Conservation (phyloP, 805 yeast genomes). For the Ogataea methylovora region DNA sequence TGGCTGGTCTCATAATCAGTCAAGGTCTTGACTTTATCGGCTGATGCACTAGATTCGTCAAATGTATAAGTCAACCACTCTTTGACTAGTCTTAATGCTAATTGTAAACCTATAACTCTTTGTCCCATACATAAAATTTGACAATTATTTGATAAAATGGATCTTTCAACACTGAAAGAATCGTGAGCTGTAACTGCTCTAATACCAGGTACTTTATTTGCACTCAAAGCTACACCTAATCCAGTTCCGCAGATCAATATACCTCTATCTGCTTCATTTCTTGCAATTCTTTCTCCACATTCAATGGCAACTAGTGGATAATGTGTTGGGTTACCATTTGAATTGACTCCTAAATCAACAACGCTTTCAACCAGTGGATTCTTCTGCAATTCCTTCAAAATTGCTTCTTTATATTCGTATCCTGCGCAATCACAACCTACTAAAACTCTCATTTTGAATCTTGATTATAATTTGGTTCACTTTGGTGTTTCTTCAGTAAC, state of each 20-base stretch:
- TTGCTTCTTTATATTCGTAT: constrained; percentile 31
- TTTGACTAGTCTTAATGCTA: constrained; percentile 33
- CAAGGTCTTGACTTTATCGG: constrained; percentile 27
- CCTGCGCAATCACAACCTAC: constrained; percentile 41
- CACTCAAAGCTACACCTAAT: constrained; percentile 40
- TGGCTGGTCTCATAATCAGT: constrained; percentile 11
- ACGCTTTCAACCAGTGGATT: constrained; percentile 24
- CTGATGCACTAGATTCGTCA: constrained; percentile 32
- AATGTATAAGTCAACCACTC: constrained; percentile 37
- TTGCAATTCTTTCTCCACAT: constrained; percentile 32
- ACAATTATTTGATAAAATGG: constrained; percentile 34
- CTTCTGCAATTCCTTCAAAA: constrained; percentile 27
- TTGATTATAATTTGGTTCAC: background rate
- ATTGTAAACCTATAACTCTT: constrained; percentile 36
- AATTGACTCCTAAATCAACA: constrained; percentile 32
- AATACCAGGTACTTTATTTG: constrained; percentile 39
- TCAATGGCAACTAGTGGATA: constrained; percentile 37
- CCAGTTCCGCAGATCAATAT: constrained; percentile 42
- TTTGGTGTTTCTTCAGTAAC: too few species aligned
- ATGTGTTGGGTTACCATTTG: constrained; percentile 26
- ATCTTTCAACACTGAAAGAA: constrained; percentile 37
- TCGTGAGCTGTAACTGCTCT: constrained; percentile 44
- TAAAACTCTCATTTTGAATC: constrained; percentile 18
- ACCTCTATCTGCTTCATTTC: constrained; percentile 37
- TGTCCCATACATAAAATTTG: constrained; percentile 42